Conservation (phyloP, 2,329 filamentous ascomycete genomes). For the Gaeumannomyces tritici region DNA sequence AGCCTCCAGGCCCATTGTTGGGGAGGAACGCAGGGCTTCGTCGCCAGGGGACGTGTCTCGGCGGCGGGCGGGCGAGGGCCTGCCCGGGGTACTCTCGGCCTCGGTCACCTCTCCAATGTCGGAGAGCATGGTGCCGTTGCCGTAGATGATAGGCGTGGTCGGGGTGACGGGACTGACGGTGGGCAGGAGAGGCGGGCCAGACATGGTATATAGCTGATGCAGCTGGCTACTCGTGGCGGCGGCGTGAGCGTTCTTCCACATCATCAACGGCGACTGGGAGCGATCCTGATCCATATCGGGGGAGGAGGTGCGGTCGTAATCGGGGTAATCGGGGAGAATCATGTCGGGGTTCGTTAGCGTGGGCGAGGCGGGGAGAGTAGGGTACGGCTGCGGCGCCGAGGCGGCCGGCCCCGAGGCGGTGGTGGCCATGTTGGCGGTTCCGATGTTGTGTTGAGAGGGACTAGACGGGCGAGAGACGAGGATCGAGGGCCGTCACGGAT, state of each 20-base stretch:
- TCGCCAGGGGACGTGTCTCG: conserved; percentile 22
- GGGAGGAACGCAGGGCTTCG: conserved; percentile 30
- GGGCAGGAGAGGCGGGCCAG: conserved; percentile 23
- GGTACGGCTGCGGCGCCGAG: conserved; percentile 26
- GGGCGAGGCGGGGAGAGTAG: conserved; percentile 58
- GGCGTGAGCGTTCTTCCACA: conserved; percentile 39
- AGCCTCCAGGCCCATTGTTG: conserved; percentile 31
- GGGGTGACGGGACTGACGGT: conserved; percentile 36
- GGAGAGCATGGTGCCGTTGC: conserved; percentile 59
- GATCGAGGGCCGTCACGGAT: too few relatives aligned
- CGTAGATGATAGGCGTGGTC: conserved; percentile 57
- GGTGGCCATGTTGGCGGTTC: conserved; percentile 1
- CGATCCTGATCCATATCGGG: conserved; percentile 36
- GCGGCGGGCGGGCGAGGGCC: conserved; percentile 24
- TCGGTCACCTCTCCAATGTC: conserved; percentile 52
- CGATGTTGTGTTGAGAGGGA: neutral
- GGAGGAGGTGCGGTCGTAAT: conserved; percentile 49
- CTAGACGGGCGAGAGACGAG: too few relatives aligned
- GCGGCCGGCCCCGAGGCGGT: conserved; percentile 14
- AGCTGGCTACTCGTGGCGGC: conserved; percentile 19
- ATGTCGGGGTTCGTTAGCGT: conserved; percentile 90
- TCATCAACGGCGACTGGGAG: conserved; percentile 36
- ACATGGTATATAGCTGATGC: conserved; percentile 31
- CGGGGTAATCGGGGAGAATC: conserved; percentile 79
- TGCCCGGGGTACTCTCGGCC: conserved; percentile 38